These are phyloP conservation scores for Lignosus rhinocerotis DNA, from an alignment of 1,284 basidiomycete species.

Conservation along the genomic window DNA sequence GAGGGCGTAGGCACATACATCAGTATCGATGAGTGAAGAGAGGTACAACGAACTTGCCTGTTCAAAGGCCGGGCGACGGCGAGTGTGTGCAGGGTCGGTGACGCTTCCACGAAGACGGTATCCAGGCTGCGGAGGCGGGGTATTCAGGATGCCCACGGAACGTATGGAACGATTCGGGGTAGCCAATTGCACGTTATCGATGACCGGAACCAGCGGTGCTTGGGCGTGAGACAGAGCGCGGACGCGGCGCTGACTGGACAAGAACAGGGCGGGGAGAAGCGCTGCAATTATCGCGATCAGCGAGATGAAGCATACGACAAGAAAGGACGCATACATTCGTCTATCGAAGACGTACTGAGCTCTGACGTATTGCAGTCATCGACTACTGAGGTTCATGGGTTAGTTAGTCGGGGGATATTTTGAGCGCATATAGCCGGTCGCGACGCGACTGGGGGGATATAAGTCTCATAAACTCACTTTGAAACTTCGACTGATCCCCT, in stretches of 20 bases:
- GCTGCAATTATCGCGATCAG: slow-evolving; percentile 35
- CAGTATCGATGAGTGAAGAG: not conserved
- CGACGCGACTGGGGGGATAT: not conserved
- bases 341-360: slow-evolving; percentile 29
- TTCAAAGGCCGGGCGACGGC: slow-evolving; percentile 51
- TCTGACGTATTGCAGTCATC: slow-evolving; percentile 29
- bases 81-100: slow-evolving; percentile 69
- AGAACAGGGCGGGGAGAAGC: slow-evolving; percentile 62
- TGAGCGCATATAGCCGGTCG: slow-evolving; percentile 9
- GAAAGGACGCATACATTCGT: slow-evolving; percentile 31
- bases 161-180: slow-evolving; percentile 34
- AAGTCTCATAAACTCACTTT: slow-evolving; percentile 37
- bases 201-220: slow-evolving; percentile 28
- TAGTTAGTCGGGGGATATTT: slow-evolving; percentile 13
- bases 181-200: slow-evolving; percentile 31
- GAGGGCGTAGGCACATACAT: slow-evolving; percentile 13
- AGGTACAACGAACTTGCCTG: slow-evolving; percentile 27
- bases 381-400: slow-evolving; percentile 14
- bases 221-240: slow-evolving; percentile 46
- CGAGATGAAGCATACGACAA: slow-evolving; percentile 5
- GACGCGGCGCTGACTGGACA: slow-evolving; percentile 59
- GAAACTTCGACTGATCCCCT: slow-evolving; percentile 50
- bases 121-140: slow-evolving; percentile 66
- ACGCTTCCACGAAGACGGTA: slow-evolving; percentile 67
- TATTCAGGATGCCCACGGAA: slow-evolving; percentile 44